phyloP scores from a whole-genome alignment of 2,329 filamentous ascomycete genomes.

The Periglandula ipomoeae region DNA sequence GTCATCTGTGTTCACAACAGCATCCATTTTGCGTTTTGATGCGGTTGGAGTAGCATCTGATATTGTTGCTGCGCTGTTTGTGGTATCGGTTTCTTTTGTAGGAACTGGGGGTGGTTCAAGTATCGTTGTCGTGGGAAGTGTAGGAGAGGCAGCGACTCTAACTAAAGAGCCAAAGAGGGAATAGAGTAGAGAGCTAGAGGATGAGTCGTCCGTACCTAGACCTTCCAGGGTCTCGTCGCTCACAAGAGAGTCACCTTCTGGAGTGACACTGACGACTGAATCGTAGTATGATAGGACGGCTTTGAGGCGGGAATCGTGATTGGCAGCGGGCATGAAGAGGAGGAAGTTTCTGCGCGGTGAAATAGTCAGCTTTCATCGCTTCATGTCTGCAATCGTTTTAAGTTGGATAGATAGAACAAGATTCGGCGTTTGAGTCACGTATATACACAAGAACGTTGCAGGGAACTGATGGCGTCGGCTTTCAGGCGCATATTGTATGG shows the following conservation, averaged over 20 bases:
- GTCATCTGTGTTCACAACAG: conserved; percentile 3
- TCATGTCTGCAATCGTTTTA: background rate
- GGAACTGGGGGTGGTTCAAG: background rate
- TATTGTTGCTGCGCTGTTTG: background rate
- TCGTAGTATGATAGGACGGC: conserved; percentile 87
- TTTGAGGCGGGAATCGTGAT: conserved; percentile 61
- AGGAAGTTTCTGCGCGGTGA: conserved; percentile 65
- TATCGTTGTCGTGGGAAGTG: conserved; percentile 21
- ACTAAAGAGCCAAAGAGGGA: conserved; percentile 69
- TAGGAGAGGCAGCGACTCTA: conserved; percentile 48
- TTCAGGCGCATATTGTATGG: background rate
- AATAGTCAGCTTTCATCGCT: conserved; percentile 9
- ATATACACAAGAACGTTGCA: background rate
- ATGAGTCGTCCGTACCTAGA: conserved; percentile 71
- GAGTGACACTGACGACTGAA: conserved; percentile 77
- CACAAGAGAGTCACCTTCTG: conserved; percentile 89
- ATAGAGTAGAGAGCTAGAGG: conserved; percentile 49
- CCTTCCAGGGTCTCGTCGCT: conserved; percentile 86
- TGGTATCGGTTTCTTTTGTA: background rate
- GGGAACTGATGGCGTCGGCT: background rate
- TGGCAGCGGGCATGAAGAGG: conserved; percentile 66
- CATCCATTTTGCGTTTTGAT: conserved; percentile 10
- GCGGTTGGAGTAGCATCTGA: conserved; percentile 3
- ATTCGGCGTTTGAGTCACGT: background rate
- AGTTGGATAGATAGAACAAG: background rate